Evolutionary conservation across 2,329 filamentous ascomycete genomes (phyloP).

Genomic region (Gremmenia infestans): DNA sequence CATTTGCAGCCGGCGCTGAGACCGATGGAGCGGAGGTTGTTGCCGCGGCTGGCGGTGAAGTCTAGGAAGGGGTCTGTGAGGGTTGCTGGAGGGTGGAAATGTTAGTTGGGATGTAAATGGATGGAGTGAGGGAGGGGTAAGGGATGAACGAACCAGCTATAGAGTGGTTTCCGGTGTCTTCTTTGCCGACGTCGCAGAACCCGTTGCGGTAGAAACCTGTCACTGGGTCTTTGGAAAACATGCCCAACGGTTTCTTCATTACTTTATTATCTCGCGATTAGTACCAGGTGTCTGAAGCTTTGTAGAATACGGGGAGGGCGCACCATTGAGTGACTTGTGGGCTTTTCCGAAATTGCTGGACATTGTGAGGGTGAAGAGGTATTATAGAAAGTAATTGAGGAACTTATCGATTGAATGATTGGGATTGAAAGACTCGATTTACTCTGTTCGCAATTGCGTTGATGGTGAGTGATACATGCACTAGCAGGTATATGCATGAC

Average conservation of each 20-base stretch:
- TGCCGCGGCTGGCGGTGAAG: slow-evolving; percentile 53
- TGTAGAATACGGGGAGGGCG: background rate
- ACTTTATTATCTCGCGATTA: slow-evolving; percentile 35
- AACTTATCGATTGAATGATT: background rate
- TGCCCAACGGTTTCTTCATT: slow-evolving; percentile 51
- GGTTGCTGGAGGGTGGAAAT: slow-evolving; percentile 32
- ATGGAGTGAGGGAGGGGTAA: background rate
- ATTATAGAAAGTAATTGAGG: background rate
- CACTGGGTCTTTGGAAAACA: slow-evolving; percentile 52
- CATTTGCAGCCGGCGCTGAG: slow-evolving; percentile 56
- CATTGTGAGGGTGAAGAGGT: slow-evolving; percentile 7
- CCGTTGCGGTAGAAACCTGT: slow-evolving; percentile 59
- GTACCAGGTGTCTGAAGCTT: background rate
- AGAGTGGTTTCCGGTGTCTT: slow-evolving; percentile 55
- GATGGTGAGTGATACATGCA: background rate
- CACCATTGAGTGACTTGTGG: slow-evolving; percentile 13
- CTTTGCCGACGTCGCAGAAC: slow-evolving; percentile 49
- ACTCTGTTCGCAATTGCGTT: background rate
- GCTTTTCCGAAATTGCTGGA: slow-evolving; percentile 8
- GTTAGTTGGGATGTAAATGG: background rate
- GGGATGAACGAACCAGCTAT: slow-evolving; percentile 38
- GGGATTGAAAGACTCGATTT: background rate
- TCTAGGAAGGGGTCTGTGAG: slow-evolving; percentile 58
- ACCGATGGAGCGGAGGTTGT: slow-evolving; percentile 51
- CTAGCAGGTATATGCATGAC: background rate